Conservation (phyloP, 495 filamentous ascomycete genomes). For the Talaromyces ruber region DNA sequence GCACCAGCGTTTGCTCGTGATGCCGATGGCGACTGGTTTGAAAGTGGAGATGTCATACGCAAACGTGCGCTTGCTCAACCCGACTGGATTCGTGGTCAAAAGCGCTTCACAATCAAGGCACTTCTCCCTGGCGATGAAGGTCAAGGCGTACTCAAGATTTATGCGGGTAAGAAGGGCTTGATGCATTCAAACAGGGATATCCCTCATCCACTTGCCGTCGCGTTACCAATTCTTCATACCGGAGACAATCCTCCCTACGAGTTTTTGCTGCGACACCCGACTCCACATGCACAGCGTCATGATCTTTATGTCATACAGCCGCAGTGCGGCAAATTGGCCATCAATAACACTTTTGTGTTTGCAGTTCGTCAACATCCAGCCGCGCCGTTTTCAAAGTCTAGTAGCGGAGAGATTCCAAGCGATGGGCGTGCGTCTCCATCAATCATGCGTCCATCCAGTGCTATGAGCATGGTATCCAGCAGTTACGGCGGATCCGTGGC, state of each 20-base stretch:
- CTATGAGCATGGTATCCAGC: slow-evolving; percentile 67
- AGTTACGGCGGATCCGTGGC: slow-evolving; percentile 29
- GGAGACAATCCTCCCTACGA: slow-evolving; percentile 91
- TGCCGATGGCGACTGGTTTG: slow-evolving; percentile 84
- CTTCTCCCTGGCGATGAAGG: slow-evolving; percentile 85
- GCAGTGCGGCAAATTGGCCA: slow-evolving; percentile 74
- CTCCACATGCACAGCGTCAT: slow-evolving; percentile 90
- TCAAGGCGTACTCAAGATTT: slow-evolving; percentile 82
- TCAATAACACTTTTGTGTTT: slow-evolving; percentile 98
- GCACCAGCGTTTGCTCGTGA: slow-evolving; percentile 70
- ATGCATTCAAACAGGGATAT: slow-evolving; percentile 96
- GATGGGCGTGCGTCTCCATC: slow-evolving; percentile 51
- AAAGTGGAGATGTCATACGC: slow-evolving; percentile 77
- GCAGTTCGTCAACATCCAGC: slow-evolving; percentile 88
- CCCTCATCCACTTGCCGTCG: slow-evolving; percentile 81
- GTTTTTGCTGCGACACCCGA: slow-evolving; percentile 88
- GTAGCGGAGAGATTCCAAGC: slow-evolving; percentile 37
- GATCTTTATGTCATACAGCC: slow-evolving; percentile 95
- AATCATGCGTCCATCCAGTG: slow-evolving; percentile 64
- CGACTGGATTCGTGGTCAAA: slow-evolving; percentile 79
- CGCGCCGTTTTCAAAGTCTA: slow-evolving; percentile 38
- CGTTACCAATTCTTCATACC: slow-evolving; percentile 82
- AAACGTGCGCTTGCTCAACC: slow-evolving; percentile 86
- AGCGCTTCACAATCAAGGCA: slow-evolving; percentile 88
- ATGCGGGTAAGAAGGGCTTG: slow-evolving; percentile 85